These are phyloP conservation scores for Deuterostichococcus epilithicus DNA, from an alignment of 139 green algal genomes.

Conservation along the genomic window DNA sequence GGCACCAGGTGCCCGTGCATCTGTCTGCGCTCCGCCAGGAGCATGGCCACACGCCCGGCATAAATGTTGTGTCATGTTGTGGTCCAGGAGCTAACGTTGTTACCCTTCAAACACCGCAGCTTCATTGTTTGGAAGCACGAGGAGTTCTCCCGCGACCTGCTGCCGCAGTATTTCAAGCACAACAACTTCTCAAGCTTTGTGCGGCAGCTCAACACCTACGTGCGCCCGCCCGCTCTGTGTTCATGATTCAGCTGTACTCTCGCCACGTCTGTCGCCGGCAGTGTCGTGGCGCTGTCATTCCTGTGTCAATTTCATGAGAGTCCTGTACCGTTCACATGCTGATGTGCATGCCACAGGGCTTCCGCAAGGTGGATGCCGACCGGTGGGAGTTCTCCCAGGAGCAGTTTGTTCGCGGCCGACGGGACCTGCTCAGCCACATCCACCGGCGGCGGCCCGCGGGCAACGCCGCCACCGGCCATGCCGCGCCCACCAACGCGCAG, in stretches of 20 bases:
- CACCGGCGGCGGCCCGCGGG: constrained; percentile 65
- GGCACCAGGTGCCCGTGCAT: constrained; percentile 65
- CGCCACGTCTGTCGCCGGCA: background rate
- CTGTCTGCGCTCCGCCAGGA: background rate
- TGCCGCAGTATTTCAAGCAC: constrained; percentile 96
- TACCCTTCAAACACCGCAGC: constrained; percentile 28
- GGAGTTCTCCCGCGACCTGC: constrained; percentile 85
- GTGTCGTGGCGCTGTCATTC: too few species aligned
- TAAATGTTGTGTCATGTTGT: background rate
- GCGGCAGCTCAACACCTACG: constrained; percentile 96
- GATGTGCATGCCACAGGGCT: constrained; percentile 60
- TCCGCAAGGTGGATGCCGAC: constrained; percentile 95
- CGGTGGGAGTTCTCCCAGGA: constrained; percentile 98
- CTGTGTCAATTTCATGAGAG: too few species aligned
- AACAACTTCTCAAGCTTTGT: constrained; percentile 97
- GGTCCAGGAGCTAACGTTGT: background rate
- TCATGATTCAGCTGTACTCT: background rate
- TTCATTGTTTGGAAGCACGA: constrained; percentile 90
- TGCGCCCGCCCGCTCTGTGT: constrained; percentile 26
- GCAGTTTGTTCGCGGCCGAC: constrained; percentile 70
- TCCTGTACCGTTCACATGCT: background rate
- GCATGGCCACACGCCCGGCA: background rate
- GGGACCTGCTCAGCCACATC: constrained; percentile 78
- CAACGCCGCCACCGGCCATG: background rate
- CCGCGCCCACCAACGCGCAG: background rate